These are phyloP conservation scores for Gossypium stocksii DNA, from an alignment of 345 rosid genomes.

Conservation along the genomic window DNA sequence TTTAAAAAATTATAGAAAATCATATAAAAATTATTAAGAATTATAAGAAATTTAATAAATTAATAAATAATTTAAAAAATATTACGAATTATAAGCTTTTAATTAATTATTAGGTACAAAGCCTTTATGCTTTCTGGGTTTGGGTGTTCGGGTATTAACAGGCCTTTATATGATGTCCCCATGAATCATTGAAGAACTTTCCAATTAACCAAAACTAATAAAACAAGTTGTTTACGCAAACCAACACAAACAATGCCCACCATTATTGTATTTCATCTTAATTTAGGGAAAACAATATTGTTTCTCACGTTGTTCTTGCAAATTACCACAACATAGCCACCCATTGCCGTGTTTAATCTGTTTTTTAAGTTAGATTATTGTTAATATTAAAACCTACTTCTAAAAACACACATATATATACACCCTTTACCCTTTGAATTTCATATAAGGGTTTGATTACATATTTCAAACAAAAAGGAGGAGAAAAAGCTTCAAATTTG, in stretches of 20 bases:
- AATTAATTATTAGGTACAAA: too few relatives aligned
- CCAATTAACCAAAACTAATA: too few relatives aligned
- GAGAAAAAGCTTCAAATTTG: conserved; percentile 13
- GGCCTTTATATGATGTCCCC: too few relatives aligned
- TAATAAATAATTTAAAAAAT: too few relatives aligned
- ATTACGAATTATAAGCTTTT: too few relatives aligned
- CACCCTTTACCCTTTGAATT: neutral
- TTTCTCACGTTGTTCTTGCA: too few relatives aligned
- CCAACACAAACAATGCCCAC: neutral
- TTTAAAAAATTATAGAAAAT: too few relatives aligned
- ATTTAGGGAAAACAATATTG: neutral
- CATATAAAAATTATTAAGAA: too few relatives aligned
- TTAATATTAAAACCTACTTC: neutral
- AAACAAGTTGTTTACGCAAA: neutral
- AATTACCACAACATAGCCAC: neutral
- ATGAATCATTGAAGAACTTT: too few relatives aligned
- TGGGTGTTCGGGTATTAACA: too few relatives aligned
- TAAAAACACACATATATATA: neutral
- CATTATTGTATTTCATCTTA: neutral
- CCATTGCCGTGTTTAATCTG: neutral
- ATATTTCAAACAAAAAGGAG: neutral
- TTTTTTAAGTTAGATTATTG: neutral
- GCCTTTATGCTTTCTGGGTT: too few relatives aligned
- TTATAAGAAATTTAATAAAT: too few relatives aligned
- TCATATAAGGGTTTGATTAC: neutral